Evolutionary conservation across 441 rosid genomes (phyloP), one percentile per base, ranked within the genome.

Genomic region (Brassica hybrid): DNA sequence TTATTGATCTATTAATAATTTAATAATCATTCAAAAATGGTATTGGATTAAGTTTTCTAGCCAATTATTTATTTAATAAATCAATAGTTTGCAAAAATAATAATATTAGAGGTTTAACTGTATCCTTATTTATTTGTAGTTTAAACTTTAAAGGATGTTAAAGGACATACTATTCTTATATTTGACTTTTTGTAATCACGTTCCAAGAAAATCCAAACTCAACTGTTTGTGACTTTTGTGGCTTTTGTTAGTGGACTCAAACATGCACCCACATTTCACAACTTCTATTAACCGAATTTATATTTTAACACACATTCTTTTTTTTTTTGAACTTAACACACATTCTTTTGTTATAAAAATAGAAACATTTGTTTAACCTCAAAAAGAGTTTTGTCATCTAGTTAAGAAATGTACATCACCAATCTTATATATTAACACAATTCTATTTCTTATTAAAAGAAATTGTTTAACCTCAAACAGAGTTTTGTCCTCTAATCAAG

Each of bases 241-340:
- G 67, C 76, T 77, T 77, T 72, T 61, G 73, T 38, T 85, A 81
- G 90, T 93, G 94, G 94, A 87, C 88, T 66, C 65, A 79, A 84
- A 88, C 94, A 89, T 89, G 94, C 91, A 73, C 50, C 62, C 86
- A 70, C 86, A 86, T 71, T 59, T 68, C 67, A 54, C 36, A 71
- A 71, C 66, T 71, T 56, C 83, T 74, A 48, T 13, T 71, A 19
- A 38, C 72, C 60, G 41, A 75, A 43, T 62, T 18, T 69, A 50
- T 65, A 25, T 27, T 38, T 73, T 59, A 23, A 27, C 54, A 3
- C 38, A 18, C 30, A 17, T 73, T 60, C 48, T 72, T 57, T 72
- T 18, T n/a, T n/a, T n/a, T n/a, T n/a, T n/a, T n/a, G n/a, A n/a
- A n/a, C n/a, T 73, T 59, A 23, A 27, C 54, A 3, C 38, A 18